phyloP scores from a whole-genome alignment of 306 rosid species.

The Lathyrus oleraceus region DNA sequence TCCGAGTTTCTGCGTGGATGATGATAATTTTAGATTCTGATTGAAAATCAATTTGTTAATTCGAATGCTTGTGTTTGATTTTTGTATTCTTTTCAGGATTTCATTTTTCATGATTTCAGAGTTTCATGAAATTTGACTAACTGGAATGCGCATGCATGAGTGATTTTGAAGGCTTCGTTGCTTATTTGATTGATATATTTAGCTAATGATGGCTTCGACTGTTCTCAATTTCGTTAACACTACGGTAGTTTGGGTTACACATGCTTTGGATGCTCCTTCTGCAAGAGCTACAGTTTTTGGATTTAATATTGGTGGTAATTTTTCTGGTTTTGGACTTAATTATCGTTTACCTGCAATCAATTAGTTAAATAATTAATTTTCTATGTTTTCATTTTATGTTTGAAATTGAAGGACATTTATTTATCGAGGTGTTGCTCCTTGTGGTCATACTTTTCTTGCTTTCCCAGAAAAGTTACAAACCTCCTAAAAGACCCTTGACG shows the following conservation, averaged over 20 bases:
- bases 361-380: neutral
- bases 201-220: conserved; percentile 56
- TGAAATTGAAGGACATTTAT: conserved; percentile 86
- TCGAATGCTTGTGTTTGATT: neutral
- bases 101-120: conserved; percentile 1
- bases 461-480: conserved; percentile 95
- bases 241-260: conserved; percentile 61
- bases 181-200: conserved; percentile 31
- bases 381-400: conserved; percentile 22
- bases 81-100: conserved; percentile 34
- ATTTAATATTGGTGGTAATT: conserved; percentile 77
- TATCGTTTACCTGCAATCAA: neutral
- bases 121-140: conserved; percentile 18
- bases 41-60: neutral
- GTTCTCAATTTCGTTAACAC: conserved; percentile 53
- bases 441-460: conserved; percentile 84
- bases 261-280: conserved; percentile 72
- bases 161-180: conserved; percentile 40
- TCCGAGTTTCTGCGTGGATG: conserved; percentile 3
- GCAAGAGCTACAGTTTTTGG: conserved; percentile 93
- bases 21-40: neutral
- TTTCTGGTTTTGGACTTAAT: conserved; percentile 13
- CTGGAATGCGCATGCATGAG: conserved; percentile 28
- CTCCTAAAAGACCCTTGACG: conserved; percentile 89
- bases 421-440: conserved; percentile 76